Evolutionary conservation across 169 alveolate species (phyloP), one percentile per base, ranked within the genome.

Genomic region (Plasmodium knowlesi): DNA sequence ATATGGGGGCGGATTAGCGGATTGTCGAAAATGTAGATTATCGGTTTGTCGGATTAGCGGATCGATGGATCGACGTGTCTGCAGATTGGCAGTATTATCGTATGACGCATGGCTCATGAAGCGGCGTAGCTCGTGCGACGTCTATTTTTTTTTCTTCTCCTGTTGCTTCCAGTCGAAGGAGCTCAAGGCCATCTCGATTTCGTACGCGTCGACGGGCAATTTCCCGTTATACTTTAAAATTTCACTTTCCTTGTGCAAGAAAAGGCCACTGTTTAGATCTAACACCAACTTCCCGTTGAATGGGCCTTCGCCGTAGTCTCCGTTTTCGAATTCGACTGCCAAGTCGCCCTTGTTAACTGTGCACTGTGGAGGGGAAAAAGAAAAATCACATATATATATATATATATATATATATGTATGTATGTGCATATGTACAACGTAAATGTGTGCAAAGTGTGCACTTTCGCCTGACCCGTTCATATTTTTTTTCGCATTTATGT

Each of bases 241-340:
- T 70, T 84, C 92, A 8, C 71, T 84, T 84, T 84, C 74, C 76
- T 78, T 84, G 61, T 84, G 92, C 92, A 84, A 67, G 43, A 84
- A 84, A 22, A 84, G 46, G 54, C 92, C 92, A 10, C 28, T 80
- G 50, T 39, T 84, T 71, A 84, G 10, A 30, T 84, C 83, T 84
- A 84, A 46, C 39, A 84, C 92, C 53, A 84, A 46, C 53, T 84
- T 84, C 30, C 92, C 92, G 74, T 84, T 70, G 76, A 84, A 84
- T 16, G 74, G 37, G 39, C 92, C 92, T 28, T 84, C 92, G n/a
- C 92, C 92, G 54, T 84, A 84, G 76, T 84, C 73, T 12, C 92
- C 92, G 53, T 84, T 84, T 43, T 39, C 76, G 34, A 84, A 84
- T 71, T 84, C 92, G 53, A 84, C 82, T 3, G 28, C 41, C 53